Evolutionary conservation across 805 yeast species (phyloP).

Genomic region (Sugiyamaella boreocaroliniensis): DNA sequence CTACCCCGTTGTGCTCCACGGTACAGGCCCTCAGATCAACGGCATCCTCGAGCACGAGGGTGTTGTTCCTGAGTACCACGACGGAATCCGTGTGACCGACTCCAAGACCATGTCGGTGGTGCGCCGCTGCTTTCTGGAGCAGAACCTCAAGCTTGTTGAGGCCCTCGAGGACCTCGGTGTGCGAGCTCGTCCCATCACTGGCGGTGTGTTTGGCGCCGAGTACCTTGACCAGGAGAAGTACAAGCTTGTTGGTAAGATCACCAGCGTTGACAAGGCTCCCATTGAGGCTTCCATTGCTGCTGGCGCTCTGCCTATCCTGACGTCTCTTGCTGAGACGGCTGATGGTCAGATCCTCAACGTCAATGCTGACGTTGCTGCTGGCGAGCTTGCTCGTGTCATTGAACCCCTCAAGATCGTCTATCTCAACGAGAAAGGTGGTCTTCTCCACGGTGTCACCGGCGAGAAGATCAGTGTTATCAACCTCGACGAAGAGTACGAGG

Average conservation of each 20-base stretch:
- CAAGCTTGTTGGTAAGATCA: constrained; percentile 86
- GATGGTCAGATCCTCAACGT: constrained; percentile 96
- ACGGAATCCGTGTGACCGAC: constrained; percentile 95
- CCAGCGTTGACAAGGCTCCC: constrained; percentile 77
- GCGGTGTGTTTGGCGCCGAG: constrained; percentile 93
- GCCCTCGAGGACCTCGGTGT: constrained; percentile 96
- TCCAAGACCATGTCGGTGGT: constrained; percentile 93
- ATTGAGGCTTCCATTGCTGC: constrained; percentile 92
- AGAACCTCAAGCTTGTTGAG: constrained; percentile 87
- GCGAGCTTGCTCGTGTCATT: constrained; percentile 92
- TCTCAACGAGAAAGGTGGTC: constrained; percentile 96
- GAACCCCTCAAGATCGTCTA: constrained; percentile 97
- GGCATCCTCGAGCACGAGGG: constrained; percentile 89
- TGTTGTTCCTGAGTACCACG: constrained; percentile 90
- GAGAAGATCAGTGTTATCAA: constrained; percentile 86
- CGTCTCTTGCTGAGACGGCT: constrained; percentile 93
- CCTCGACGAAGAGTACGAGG: constrained; percentile 93
- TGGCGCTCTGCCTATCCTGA: constrained; percentile 93
- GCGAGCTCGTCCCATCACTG: constrained; percentile 96
- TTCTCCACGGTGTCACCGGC: constrained; percentile 84
- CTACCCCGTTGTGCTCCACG: constrained; percentile 94
- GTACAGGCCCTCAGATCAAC: constrained; percentile 98
- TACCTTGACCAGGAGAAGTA: constrained; percentile 87
- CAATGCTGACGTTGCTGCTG: constrained; percentile 98
- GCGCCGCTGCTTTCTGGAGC: constrained; percentile 90